Base-by-base conservation (phyloP, 1,139 yeast genomes). In the Suhomyces taliae region DNA sequence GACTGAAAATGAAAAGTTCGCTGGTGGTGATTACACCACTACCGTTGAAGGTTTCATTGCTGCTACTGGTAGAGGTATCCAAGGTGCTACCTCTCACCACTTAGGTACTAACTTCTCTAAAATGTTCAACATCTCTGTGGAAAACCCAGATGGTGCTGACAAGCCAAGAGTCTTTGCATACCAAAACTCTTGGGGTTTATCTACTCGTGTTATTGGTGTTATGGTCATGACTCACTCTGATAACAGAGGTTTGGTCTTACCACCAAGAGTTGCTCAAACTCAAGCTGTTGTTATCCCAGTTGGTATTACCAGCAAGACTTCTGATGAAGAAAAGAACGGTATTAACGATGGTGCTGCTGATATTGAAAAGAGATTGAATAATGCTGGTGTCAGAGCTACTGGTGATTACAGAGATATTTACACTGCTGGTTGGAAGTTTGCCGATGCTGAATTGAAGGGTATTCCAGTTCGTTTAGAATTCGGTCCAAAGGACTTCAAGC, bases 111-210 rank as follows among this genome's bases (percentile, higher is more conserved):
- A 95, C 81, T 95, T 95, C 77, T 91, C 98, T 58, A 91, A 90
- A 75, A 95, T 95, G 99, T 95, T 95, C 74, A 87, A 90, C 74
- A 89, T 95, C 57, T 76, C 87, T 37, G 99, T 95, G 41, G 99
- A 95, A 74, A 87, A 89, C 69, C 99, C 99, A 56, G 88, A 87
- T 52, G 95, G 91, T 44, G 67, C 89, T 15, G 95, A 88, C 53
- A 85, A 87, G 67, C 95, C 95, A 65, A 88, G 89, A 74, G 75
- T 90, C 43, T 82, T 74, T 61, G 97, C 95, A 32, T 90, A 85
- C 82, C 99, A 95, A 76, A 95, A 95, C 79, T 91, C 98, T 9
- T 95, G 99, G 99, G 99, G 99, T 72, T 78, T 93, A 61, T 90
- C 98, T 41, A 95, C 99, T 53, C 90, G 99, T 74, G 95, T 87